phyloP scores from a whole-genome alignment of 148 eudicot species.

The Chenopodium berlandieri region DNA sequence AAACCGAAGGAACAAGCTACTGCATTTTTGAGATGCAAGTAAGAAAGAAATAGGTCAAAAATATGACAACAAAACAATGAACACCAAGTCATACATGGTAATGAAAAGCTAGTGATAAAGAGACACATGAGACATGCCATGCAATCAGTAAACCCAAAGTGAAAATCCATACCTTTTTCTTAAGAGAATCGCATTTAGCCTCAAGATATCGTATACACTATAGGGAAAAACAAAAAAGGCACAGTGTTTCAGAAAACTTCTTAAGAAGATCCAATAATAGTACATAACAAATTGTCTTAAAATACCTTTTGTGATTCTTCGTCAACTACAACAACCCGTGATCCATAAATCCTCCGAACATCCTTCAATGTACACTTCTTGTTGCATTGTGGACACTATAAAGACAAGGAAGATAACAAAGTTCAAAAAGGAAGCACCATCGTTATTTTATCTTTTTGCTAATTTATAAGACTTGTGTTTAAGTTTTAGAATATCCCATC shows the following conservation, averaged over 20 bases:
- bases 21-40: too few relatives aligned
- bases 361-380: slow-evolving; percentile 64
- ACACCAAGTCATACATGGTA: not conserved
- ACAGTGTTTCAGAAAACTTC: slow-evolving; percentile 9
- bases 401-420: slow-evolving; percentile 11
- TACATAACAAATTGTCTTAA: not conserved
- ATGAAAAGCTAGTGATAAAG: not conserved
- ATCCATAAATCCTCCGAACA: slow-evolving; percentile 76
- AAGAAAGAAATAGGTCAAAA: not conserved
- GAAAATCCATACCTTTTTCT: slow-evolving; percentile 53
- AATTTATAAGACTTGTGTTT: not conserved
- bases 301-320: slow-evolving; percentile 70
- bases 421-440: not conserved
- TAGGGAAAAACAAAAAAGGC: slow-evolving; percentile 18
- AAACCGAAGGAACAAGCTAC: slow-evolving; percentile 10
- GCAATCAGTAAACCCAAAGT: not conserved
- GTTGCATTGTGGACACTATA: slow-evolving; percentile 95
- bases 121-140: not conserved
- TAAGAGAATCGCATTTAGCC: slow-evolving; percentile 64
- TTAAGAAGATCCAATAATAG: slow-evolving; percentile 7
- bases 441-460: not conserved
- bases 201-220: slow-evolving; percentile 72
- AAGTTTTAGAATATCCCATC: not conserved
- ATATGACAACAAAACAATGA: not conserved
- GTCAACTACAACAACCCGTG: slow-evolving; percentile 66